A percentile compares a stretch with the other conserved stretches of the same genome.
These are phyloP conservation scores for Aspergillus funiculosus DNA, from an alignment of 495 filamentous ascomycete species.

Conservation along the genomic window DNA sequence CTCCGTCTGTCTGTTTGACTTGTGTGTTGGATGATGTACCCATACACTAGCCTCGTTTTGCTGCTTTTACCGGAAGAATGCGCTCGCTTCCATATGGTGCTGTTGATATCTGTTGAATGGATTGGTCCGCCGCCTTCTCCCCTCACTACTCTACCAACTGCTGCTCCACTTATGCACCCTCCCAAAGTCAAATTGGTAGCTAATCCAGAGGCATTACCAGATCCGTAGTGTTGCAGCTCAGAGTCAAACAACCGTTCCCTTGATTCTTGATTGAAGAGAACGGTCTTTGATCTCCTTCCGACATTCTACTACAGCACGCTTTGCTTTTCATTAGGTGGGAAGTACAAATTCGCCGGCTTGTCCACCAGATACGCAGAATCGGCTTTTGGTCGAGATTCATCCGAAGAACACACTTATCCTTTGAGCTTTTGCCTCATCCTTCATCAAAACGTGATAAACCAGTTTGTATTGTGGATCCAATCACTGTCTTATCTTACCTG, in stretches of 20 bases:
- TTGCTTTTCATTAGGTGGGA: background rate
- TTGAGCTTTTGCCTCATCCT: background rate
- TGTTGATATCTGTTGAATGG: background rate
- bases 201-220: conserved; percentile 12
- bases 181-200: conserved; percentile 11
- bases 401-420: conserved; percentile 9
- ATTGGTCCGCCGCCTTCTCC: background rate
- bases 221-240: conserved; percentile 12
- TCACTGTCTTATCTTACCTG: background rate
- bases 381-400: background rate
- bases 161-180: conserved; percentile 2
- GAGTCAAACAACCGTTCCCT: conserved; percentile 1
- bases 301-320: background rate
- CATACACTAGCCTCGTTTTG: background rate
- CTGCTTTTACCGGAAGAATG: conserved; percentile 2
- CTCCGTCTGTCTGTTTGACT: conserved; percentile 9
- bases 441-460: background rate
- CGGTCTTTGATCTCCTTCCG: background rate
- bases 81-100: background rate
- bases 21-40: background rate
- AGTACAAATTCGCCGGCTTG: conserved; percentile 9
- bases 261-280: background rate
- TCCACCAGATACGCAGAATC: background rate
- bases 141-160: background rate
- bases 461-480: background rate